Conservation (phyloP, 768 basidiomycete species). For the Termitomyces sp. region DNA sequence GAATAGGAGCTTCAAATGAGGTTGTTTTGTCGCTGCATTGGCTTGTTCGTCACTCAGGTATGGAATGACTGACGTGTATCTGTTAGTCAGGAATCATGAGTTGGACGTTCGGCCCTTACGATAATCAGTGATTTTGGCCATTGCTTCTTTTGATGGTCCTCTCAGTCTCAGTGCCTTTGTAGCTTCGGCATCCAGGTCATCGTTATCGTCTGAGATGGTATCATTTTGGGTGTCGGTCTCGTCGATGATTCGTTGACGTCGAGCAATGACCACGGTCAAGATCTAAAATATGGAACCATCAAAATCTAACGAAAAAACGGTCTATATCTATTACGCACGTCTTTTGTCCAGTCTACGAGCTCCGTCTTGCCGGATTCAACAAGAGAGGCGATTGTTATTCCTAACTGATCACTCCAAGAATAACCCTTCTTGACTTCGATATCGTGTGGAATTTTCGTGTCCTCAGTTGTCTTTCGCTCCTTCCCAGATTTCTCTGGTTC, state of each 20-base stretch:
- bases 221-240: slow-evolving; percentile 39
- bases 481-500: slow-evolving; percentile 47
- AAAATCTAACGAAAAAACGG: not conserved
- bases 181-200: slow-evolving; percentile 12
- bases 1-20: slow-evolving; percentile 80
- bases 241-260: slow-evolving; percentile 55
- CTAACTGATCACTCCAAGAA: slow-evolving; percentile 86
- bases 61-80: slow-evolving; percentile 53
- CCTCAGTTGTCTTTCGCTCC: slow-evolving; percentile 32
- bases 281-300: slow-evolving; percentile 36
- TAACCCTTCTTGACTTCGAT: slow-evolving; percentile 83
- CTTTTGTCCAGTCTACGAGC: slow-evolving; percentile 75
- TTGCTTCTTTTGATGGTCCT: slow-evolving; percentile 63
- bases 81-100: not conserved
- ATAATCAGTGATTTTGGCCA: slow-evolving; percentile 68
- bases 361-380: slow-evolving; percentile 57
- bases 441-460: slow-evolving; percentile 52
- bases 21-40: slow-evolving; percentile 70
- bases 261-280: slow-evolving; percentile 50
- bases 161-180: slow-evolving; percentile 18
- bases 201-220: slow-evolving; percentile 27
- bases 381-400: slow-evolving; percentile 74
- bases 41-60: slow-evolving; percentile 72
- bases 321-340: slow-evolving; percentile 44
- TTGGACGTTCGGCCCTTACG: slow-evolving; percentile 40